Conservation (phyloP, 2,329 filamentous ascomycete genomes). For the Trichoderma oligosporum region DNA sequence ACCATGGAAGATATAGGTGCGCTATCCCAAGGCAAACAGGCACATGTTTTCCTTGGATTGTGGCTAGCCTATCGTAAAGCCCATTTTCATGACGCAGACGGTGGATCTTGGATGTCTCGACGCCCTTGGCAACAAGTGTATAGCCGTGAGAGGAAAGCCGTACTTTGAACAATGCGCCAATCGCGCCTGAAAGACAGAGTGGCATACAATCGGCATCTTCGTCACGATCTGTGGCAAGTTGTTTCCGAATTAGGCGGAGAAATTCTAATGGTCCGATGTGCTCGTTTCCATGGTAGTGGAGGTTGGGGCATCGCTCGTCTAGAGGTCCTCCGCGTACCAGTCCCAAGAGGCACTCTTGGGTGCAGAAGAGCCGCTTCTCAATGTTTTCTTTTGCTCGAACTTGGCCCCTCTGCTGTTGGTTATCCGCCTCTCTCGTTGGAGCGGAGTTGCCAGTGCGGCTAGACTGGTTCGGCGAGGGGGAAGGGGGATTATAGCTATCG, state of each 20-base stretch:
- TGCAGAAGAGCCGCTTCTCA: constrained; percentile 29
- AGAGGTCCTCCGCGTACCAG: constrained; percentile 23
- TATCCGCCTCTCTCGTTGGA: not conserved
- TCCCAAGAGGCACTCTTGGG: constrained; percentile 27
- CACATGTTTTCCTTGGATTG: constrained; percentile 32
- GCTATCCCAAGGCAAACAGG: constrained; percentile 36
- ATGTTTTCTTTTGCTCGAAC: not conserved
- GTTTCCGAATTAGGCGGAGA: not conserved
- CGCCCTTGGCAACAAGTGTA: constrained; percentile 38
- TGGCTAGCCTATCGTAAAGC: constrained; percentile 30
- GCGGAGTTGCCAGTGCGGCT: not conserved
- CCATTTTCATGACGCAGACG: constrained; percentile 30
- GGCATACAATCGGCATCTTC: constrained; percentile 17
- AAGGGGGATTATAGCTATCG: constrained; percentile 21
- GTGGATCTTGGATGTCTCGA: constrained; percentile 26
- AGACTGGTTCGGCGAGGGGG: not conserved
- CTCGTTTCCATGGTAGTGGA: not conserved
- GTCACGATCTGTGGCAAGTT: not conserved
- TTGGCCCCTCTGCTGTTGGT: not conserved
- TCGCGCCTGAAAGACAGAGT: constrained; percentile 30
- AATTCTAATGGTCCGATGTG: not conserved
- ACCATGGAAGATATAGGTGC: constrained; percentile 30
- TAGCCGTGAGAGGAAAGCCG: constrained; percentile 35
- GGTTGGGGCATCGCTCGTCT: constrained; percentile 21
- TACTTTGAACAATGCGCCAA: constrained; percentile 38